phyloP scores from a whole-genome alignment of 768 basidiomycete species.

The Kwoniella shandongensis region DNA sequence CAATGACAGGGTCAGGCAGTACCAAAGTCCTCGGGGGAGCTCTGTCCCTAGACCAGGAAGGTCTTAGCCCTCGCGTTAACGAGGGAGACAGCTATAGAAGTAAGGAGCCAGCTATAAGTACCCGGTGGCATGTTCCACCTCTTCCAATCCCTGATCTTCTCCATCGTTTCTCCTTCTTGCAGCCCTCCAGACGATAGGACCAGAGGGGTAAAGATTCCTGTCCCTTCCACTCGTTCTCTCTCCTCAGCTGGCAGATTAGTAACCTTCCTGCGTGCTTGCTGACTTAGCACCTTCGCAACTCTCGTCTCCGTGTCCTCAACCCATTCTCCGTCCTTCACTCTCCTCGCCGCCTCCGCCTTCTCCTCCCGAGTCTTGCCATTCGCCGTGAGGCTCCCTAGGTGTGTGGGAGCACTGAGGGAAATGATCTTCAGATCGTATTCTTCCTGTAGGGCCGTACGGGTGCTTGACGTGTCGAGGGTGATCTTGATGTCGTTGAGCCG shows the following conservation, averaged over 20 bases:
- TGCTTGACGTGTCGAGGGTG: background rate
- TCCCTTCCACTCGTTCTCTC: background rate
- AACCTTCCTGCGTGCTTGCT: conserved; percentile 6
- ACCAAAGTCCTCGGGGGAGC: too few relatives aligned
- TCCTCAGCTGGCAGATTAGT: background rate
- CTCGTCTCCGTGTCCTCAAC: background rate
- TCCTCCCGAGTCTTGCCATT: background rate
- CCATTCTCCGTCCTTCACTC: background rate
- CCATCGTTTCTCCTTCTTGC: background rate
- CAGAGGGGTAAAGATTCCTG: background rate
- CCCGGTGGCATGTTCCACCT: conserved; percentile 2
- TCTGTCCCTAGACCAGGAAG: too few relatives aligned
- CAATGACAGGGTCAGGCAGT: too few relatives aligned
- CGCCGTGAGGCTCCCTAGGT: background rate
- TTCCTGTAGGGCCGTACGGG: background rate
- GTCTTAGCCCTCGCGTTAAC: conserved; percentile 4
- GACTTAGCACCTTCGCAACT: background rate
- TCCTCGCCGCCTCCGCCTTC: background rate
- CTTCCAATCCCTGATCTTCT: conserved; percentile 7
- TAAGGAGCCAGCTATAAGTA: background rate
- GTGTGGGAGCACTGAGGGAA: background rate
- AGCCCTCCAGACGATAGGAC: conserved; percentile 6
- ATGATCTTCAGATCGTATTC: conserved; percentile 3
- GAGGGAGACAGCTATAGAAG: background rate
- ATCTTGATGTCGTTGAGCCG: background rate